Evolutionary conservation across 2,329 filamentous ascomycete genomes (phyloP), one percentile per base, ranked within the genome.

Genomic region (Plectosphaerella plurivora): DNA sequence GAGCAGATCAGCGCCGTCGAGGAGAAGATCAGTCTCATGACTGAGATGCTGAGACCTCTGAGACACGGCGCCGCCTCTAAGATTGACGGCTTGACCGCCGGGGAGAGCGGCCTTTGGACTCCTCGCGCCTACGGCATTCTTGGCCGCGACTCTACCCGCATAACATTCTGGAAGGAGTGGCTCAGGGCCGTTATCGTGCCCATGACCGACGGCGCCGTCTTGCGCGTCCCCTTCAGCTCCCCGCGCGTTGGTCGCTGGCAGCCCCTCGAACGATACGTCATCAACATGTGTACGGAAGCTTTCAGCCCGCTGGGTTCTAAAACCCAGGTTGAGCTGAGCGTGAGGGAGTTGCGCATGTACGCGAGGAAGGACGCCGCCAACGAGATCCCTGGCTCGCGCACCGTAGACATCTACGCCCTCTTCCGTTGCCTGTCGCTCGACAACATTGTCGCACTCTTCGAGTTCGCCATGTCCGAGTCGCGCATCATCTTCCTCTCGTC

Each of bases 111-210:
- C 2, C 85, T 97, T 55, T 99, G 94, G 94, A 91, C 91, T 49
- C 94, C 94, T 16, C 82, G 94, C 58, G 91, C 93, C 1, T 99
- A 96, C 65, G 94, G 94, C 53, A 87, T 99, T 56, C 77, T 99
- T 56, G 94, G 94, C 35, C 82, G 89, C 56, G 94, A 99, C 66
- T 78, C 79, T 12, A 87, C 84, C 55, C 82, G 95, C 71, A 91
- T 92, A 58, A 83, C 85, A 33, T 97, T 99, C 72, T 99, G 93
- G 92, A 97, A 97, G 69, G 94, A 99, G 68, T 99, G 94, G 94
- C 80, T 99, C 47, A 88, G 91, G 69, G 92, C 93, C 7, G 82
- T 97, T 10, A 78, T 94, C n/a, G 90, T 96, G 20, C 94, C 94
- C 25, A 99, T 97, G 94, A 91, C 86, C 1, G 91, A 96, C 65